Conservation (phyloP, 306 rosid species). For the Cyclanthera cordifolia region DNA sequence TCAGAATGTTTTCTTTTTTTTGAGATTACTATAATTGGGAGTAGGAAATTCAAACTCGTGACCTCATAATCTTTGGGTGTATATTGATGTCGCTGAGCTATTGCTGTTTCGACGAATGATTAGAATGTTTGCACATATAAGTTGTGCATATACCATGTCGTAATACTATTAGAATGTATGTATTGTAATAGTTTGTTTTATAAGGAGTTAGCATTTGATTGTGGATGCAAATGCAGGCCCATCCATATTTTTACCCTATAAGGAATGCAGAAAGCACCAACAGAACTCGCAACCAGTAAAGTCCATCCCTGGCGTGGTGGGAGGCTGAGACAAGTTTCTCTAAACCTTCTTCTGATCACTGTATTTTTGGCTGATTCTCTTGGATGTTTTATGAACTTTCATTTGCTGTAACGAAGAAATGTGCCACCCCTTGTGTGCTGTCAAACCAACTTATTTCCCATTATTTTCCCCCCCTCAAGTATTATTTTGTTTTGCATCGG, state of each 20-base stretch:
- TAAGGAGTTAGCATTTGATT: background rate
- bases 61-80: too few relatives aligned
- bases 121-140: too few relatives aligned
- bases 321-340: background rate
- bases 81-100: too few relatives aligned
- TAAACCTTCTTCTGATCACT: background rate
- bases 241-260: slow-evolving; percentile 33
- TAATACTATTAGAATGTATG: too few relatives aligned
- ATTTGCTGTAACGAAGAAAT: slow-evolving; percentile 2
- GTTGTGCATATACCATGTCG: too few relatives aligned
- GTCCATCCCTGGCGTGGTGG: slow-evolving; percentile 21
- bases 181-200: background rate
- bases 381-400: background rate
- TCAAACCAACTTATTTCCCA: background rate
- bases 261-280: slow-evolving; percentile 37
- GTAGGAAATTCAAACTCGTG: too few relatives aligned
- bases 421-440: slow-evolving; percentile 6
- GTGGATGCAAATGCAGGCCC: slow-evolving; percentile 34
- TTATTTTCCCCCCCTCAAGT: background rate
- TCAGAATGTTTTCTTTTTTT: too few relatives aligned
- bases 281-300: slow-evolving; percentile 45
- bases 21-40: too few relatives aligned
- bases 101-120: too few relatives aligned
- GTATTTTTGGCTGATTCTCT: slow-evolving; percentile 4
- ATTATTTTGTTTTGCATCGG: background rate